These are phyloP conservation scores for Scleroderma bovista DNA, from an alignment of 768 basidiomycete genomes.

Conservation along the genomic window DNA sequence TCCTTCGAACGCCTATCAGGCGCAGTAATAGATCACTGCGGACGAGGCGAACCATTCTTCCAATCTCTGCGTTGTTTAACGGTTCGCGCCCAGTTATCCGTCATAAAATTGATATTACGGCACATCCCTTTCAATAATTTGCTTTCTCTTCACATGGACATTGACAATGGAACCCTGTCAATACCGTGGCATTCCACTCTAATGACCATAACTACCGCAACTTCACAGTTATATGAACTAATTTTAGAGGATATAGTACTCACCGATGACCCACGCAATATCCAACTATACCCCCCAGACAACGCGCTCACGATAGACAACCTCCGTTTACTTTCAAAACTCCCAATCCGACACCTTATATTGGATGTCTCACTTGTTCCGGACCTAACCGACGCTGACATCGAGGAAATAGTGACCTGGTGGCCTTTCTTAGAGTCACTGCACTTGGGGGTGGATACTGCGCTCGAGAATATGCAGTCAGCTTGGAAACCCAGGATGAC, in stretches of 20 bases:
- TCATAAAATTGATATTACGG: slow-evolving; percentile 32
- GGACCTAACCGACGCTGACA: slow-evolving; percentile 32
- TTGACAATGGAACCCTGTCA: slow-evolving; percentile 20
- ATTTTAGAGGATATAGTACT: slow-evolving; percentile 35
- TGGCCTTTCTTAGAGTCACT: slow-evolving; percentile 43
- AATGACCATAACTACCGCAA: slow-evolving; percentile 23
- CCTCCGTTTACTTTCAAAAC: slow-evolving; percentile 31
- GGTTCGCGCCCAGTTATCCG: slow-evolving; percentile 33
- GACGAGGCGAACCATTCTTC: slow-evolving; percentile 20
- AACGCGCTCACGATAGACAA: slow-evolving; percentile 23
- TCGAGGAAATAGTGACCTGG: slow-evolving; percentile 35
- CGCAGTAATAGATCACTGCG: slow-evolving; percentile 1
- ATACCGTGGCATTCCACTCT: slow-evolving; percentile 35
- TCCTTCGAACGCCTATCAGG: slow-evolving; percentile 16
- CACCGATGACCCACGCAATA: slow-evolving; percentile 28
- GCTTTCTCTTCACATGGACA: slow-evolving; percentile 35
- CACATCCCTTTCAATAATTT: slow-evolving; percentile 30
- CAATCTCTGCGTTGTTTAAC: slow-evolving; percentile 34
- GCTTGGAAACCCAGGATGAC: slow-evolving; percentile 16
- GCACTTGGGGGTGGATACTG: slow-evolving; percentile 32
- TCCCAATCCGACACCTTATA: slow-evolving; percentile 32
- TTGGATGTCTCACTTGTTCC: slow-evolving; percentile 38
- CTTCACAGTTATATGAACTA: slow-evolving; percentile 31
- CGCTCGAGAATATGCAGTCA: slow-evolving; percentile 17
- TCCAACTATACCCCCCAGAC: slow-evolving; percentile 13